These are phyloP conservation scores for Umbilicus rupestris DNA, from an alignment of 164 flowering plant genomes.

Conservation along the genomic window DNA sequence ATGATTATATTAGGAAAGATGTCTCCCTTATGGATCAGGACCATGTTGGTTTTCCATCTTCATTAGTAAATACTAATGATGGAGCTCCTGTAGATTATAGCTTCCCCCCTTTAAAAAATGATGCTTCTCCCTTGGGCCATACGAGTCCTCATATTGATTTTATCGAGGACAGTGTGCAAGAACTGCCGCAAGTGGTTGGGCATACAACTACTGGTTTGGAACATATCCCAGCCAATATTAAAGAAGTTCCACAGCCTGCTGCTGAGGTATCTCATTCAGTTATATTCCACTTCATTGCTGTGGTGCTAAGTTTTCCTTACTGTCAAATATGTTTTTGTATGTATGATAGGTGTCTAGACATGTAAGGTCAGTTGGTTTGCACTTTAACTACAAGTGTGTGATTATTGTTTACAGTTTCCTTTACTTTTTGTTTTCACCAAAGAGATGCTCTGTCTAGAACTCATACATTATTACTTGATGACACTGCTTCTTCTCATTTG, in stretches of 20 bases:
- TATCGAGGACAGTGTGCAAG: background rate
- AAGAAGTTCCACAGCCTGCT: background rate
- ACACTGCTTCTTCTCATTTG: background rate
- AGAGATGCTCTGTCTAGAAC: background rate
- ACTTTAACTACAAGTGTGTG: background rate
- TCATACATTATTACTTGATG: background rate
- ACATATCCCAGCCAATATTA: background rate
- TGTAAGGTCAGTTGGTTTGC: background rate
- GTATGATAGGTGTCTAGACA: background rate
- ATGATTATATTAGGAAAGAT: constrained; percentile 43
- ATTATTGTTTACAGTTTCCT: background rate
- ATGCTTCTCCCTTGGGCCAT: background rate
- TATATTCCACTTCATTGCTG: background rate
- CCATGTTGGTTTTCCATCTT: constrained; percentile 42
- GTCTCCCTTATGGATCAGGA: constrained; percentile 83
- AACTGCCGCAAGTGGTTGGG: background rate
- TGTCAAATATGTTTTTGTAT: background rate
- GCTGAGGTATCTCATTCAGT: background rate
- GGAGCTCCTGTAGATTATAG: constrained; percentile 10
- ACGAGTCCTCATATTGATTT: background rate
- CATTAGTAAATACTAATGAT: constrained; percentile 17
- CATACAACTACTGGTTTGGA: background rate
- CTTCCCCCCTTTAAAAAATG: background rate
- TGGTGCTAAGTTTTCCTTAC: background rate
- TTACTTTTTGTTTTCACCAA: background rate